These are phyloP conservation scores for Plantago coronopus DNA, from an alignment of 305 asterid species.

Conservation along the genomic window DNA sequence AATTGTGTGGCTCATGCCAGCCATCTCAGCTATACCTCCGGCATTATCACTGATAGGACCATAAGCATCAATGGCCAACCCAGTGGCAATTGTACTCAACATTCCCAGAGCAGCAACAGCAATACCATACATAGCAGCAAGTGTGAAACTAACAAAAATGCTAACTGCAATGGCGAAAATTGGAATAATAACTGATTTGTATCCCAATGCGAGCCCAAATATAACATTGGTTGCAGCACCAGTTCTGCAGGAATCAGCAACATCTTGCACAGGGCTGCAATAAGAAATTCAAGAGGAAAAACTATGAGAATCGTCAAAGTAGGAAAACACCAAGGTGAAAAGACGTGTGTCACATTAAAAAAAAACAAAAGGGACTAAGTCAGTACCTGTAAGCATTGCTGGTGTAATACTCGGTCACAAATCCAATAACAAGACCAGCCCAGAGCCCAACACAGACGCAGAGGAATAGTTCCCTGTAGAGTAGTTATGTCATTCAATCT, in stretches of 20 bases:
- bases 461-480: conserved; percentile 63
- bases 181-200: conserved; percentile 79
- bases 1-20: conserved; percentile 79
- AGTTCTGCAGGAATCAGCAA: conserved; percentile 87
- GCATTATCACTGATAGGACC: conserved; percentile 90
- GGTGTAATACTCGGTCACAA: conserved; percentile 72
- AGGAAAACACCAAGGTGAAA: not conserved
- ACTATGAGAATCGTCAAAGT: not conserved
- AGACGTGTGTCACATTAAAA: not conserved
- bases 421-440: conserved; percentile 86
- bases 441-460: conserved; percentile 80
- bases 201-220: conserved; percentile 82
- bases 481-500: conserved; percentile 5
- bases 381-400: conserved; percentile 80
- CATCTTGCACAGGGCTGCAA: conserved; percentile 80
- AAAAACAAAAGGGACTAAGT: not conserved
- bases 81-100: conserved; percentile 83
- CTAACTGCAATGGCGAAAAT: conserved; percentile 71
- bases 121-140: conserved; percentile 83
- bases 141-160: conserved; percentile 66
- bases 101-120: conserved; percentile 83
- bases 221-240: conserved; percentile 87
- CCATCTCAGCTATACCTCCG: conserved; percentile 91
- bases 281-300: not conserved
- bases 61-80: conserved; percentile 80